A percentile compares a stretch with the other conserved stretches of the same genome.
Conservation (phyloP, 2,329 filamentous ascomycete species). For the Chaetomium sp. region DNA sequence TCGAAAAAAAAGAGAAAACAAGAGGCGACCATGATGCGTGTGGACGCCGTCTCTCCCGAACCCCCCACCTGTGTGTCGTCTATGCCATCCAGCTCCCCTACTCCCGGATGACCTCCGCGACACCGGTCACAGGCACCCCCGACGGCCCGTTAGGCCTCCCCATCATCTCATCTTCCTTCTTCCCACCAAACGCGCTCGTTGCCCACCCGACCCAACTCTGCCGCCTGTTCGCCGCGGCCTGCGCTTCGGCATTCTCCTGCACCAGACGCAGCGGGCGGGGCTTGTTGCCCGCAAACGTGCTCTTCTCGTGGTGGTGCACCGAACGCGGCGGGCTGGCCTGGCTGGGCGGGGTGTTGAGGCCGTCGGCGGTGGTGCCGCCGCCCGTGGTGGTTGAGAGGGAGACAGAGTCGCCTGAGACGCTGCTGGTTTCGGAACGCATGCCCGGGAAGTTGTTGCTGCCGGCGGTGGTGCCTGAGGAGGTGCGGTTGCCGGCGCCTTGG, state of each 20-base stretch:
- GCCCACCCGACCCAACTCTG: constrained; percentile 60
- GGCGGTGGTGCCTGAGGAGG: constrained; percentile 41
- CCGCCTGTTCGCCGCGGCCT: constrained; percentile 46
- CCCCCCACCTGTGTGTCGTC: no score
- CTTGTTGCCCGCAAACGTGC: constrained; percentile 61
- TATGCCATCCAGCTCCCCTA: constrained; percentile 4
- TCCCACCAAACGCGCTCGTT: constrained; percentile 33
- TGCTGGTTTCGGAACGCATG: constrained; percentile 59
- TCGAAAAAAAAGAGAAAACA: no score
- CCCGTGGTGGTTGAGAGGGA: constrained; percentile 31
- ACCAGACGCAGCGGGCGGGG: constrained; percentile 81
- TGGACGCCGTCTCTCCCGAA: no score
- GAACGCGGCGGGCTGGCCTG: constrained; percentile 49
- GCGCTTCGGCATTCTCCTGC: constrained; percentile 60
- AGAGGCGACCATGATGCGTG: no score
- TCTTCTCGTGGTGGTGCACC: constrained; percentile 47
- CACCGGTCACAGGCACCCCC: neutral
- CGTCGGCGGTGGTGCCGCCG: constrained; percentile 32
- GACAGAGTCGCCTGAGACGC: constrained; percentile 62
- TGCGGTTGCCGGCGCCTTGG: constrained; percentile 41
- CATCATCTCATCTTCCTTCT: constrained; percentile 37
- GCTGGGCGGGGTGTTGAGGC: constrained; percentile 37
- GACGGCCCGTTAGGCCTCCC: neutral
- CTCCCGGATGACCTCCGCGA: constrained; percentile 24
- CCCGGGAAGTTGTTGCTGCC: constrained; percentile 63